Percentiles rank a stretch among this genome's conserved stretches.
Conservation (phyloP, 805 yeast genomes). For the Candida pseudofarinosa region DNA sequence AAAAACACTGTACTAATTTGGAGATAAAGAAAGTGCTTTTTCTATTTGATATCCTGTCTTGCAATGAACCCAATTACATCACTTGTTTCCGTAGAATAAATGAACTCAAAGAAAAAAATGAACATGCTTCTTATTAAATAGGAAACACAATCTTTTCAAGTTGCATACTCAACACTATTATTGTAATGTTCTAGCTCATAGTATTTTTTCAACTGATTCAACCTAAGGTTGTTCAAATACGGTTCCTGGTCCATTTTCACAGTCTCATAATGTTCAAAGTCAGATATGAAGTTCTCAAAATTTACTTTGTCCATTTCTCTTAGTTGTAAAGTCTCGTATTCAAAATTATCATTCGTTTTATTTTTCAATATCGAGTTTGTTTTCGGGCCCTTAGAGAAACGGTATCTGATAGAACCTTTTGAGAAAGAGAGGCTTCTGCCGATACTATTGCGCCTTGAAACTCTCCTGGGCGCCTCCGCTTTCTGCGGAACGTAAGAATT, state of each 20-base stretch:
- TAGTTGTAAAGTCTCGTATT: constrained; percentile 15
- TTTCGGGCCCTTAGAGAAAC: neutral
- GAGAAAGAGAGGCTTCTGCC: neutral
- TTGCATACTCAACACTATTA: neutral
- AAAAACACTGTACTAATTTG: too few relatives aligned
- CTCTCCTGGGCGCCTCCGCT: neutral
- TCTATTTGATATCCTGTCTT: too few relatives aligned
- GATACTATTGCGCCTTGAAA: neutral
- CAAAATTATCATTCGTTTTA: constrained; percentile 20
- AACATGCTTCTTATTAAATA: too few relatives aligned
- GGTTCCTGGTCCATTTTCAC: constrained; percentile 12
- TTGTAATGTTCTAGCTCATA: constrained; percentile 6
- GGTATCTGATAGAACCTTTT: neutral
- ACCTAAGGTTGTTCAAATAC: constrained; percentile 7
- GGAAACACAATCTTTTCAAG: neutral
- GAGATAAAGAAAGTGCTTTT: too few relatives aligned
- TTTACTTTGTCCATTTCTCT: constrained; percentile 12
- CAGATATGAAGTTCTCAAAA: constrained; percentile 15
- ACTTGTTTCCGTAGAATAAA: too few relatives aligned
- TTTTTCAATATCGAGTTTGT: constrained; percentile 23
- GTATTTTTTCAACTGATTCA: constrained; percentile 15
- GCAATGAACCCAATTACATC: too few relatives aligned
- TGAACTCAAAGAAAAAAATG: too few relatives aligned
- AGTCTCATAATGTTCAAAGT: constrained; percentile 13
- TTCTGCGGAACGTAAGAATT: neutral